Evolutionary conservation across 1,284 basidiomycete genomes (phyloP), one percentile per base, ranked within the genome.

Genomic region (Hortiboletus rubellus): DNA sequence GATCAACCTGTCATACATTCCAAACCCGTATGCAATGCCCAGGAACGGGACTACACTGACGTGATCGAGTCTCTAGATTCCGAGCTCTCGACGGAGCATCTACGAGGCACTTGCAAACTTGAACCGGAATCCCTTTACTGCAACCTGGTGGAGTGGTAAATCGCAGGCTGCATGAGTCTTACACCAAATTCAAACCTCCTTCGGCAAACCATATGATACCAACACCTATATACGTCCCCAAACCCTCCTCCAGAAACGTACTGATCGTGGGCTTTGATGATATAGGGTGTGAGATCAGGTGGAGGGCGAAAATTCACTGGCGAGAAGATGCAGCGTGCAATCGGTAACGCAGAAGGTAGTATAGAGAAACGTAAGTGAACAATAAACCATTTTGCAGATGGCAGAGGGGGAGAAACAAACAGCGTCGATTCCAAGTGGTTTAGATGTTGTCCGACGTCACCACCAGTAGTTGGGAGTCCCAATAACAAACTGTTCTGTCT

Each of bases 71-170:
- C 56, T 60, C 55, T 62, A 64, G 17, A 64, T 66, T 7, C 60
- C 55, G 1, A 64, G 62, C 12, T 64, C 63, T n/a, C 65, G 47
- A 27, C 44, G 54, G 24, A 67, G 9, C 57, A 54, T 54, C 63
- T 65, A 7, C 0, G 8, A 5, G 3, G 2, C 2, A 34, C 3
- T 11, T 7, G 46, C 18, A 12, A 57, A 49, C 5, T 14, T 31
- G 34, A 66, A 54, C 8, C 54, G 53, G 8, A 66, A 43, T 0
- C 52, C 27, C 42, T 65, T 65, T 5, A 65, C 63, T 5, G 64
- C 64, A 15, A 65, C 66, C 66, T 68, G 40, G 27, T 10, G 4
- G 33, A 24, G 27, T 5, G 9, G 14, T 40, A 1, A 50, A 30
- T n/a, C 27, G 10, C 1, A 5, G 11, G 7, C 3, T 38, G 10